Percentiles rank a stretch among this genome's conserved stretches.
Conservation (phyloP, 805 yeast genomes). For the Teunomyces barrocoloradensis region DNA sequence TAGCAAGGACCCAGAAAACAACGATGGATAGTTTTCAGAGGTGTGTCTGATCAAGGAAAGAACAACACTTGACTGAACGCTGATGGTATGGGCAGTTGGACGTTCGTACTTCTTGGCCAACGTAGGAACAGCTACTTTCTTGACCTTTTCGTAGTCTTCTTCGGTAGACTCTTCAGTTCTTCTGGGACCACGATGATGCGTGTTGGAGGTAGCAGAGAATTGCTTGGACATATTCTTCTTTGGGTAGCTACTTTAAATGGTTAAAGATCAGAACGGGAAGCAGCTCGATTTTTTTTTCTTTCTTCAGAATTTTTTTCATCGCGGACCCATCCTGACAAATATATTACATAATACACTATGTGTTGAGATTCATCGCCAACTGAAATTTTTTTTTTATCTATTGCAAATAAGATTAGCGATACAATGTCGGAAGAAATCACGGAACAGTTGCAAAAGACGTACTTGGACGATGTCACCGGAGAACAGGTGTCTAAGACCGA, state of each 20-base stretch:
- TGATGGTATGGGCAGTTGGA: conserved; percentile 41
- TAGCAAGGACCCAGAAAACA: conserved; percentile 67
- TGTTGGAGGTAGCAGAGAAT: conserved; percentile 1
- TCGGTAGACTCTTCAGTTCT: conserved; percentile 1
- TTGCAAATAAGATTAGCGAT: not conserved
- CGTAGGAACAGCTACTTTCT: not conserved
- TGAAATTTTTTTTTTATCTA: conserved; percentile 3
- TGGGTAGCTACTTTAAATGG: not conserved
- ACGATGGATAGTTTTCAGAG: conserved; percentile 58
- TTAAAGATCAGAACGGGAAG: not conserved
- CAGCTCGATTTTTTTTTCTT: conserved; percentile 3
- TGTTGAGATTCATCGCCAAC: not conserved
- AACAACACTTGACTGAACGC: conserved; percentile 51
- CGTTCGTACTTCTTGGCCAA: conserved; percentile 22
- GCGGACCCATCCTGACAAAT: not conserved
- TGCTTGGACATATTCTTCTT: conserved; percentile 2
- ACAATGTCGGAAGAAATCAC: conserved; percentile 45
- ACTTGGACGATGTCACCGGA: conserved; percentile 92
- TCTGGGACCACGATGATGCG: conserved; percentile 1
- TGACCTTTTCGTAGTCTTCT: conserved; percentile 2
- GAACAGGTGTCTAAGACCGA: conserved; percentile 96
- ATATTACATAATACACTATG: not conserved
- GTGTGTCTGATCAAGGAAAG: conserved; percentile 66
- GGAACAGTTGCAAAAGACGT: conserved; percentile 72
- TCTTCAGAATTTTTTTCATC: conserved; percentile 4